phyloP scores from a whole-genome alignment of 2,329 filamentous ascomycete species.

The Geosmithia flava region DNA sequence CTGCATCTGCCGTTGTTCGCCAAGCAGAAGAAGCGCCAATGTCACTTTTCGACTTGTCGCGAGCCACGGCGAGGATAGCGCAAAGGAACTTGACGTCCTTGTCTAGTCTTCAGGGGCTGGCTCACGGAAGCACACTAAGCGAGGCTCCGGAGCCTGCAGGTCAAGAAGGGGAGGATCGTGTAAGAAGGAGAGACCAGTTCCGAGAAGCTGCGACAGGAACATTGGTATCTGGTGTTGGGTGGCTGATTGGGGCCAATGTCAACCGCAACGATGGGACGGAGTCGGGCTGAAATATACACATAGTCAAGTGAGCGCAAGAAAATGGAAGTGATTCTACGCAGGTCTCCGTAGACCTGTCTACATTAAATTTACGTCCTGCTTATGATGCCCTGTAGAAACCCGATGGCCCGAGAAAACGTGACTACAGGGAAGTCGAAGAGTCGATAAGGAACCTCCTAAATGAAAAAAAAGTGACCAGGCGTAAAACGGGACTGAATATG shows the following conservation, averaged over 20 bases:
- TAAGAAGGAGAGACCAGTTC: constrained; percentile 61
- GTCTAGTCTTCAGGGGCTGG: constrained; percentile 31
- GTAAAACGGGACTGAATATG: no score
- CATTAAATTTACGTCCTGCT: neutral
- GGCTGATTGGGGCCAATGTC: constrained; percentile 47
- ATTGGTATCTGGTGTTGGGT: constrained; percentile 53
- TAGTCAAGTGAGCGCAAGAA: neutral
- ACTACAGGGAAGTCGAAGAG: no score
- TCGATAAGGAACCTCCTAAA: no score
- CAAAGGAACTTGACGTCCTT: constrained; percentile 45
- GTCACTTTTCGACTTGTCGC: constrained; percentile 52
- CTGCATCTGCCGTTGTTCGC: constrained; percentile 19
- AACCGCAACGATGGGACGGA: constrained; percentile 11
- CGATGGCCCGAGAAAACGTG: neutral
- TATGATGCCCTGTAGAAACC: neutral
- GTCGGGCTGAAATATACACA: constrained; percentile 8
- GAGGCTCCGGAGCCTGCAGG: constrained; percentile 10
- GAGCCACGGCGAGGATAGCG: constrained; percentile 46
- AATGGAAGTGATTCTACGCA: neutral
- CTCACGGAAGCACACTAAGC: constrained; percentile 4
- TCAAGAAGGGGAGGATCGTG: constrained; percentile 21
- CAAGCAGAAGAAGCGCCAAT: constrained; percentile 45
- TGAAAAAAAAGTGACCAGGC: no score
- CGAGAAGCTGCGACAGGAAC: constrained; percentile 56
- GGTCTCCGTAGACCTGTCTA: neutral